Evolutionary conservation across 148 eudicot species (phyloP), one percentile per base, ranked within the genome.

Genomic region (Nepenthes mirabilis): DNA sequence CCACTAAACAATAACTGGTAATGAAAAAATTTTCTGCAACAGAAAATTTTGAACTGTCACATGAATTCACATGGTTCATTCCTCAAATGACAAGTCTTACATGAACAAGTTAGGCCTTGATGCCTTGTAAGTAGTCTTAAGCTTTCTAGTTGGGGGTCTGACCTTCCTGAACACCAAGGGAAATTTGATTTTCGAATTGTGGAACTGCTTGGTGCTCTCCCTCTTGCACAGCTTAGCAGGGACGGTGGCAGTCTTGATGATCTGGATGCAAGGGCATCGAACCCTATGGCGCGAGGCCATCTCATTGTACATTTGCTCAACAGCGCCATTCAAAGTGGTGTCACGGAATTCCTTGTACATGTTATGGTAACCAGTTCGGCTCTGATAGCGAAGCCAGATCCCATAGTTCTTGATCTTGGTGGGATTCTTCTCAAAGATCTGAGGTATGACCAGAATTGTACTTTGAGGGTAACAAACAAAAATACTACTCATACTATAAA

Each of bases 271-370:
- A 33, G 89, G 94, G 11, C 33, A 35, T 10, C 96, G 76, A 11
- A 89, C 94, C 56, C 94, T 75, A 78, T 89, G 96, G 34, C 94
- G 93, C n/a, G 94, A 89, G 54, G 90, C 96, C 96, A 89, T 89
- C 76, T 89, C 96, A 9, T 80, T 83, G 83, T 89, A 86, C 93
- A 89, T 83, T 55, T 89, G 93, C 66, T 85, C 89, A 43, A 88
- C 84, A 14, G 65, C 93, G 43, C 93, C 96, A 2, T 85, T 88
- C 76, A 83, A 33, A 6, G 96, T 88, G 53, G 93, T 85, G 32
- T 89, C 90, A 14, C 96, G 78, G 76, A 71, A 89, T 61, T 85
- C 96, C 81, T 89, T 89, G 87, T 89, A 89, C 96, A 89, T 86
- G 69, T 89, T 89, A 72, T 89, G 96, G 55, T 89, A 89, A 2